These are phyloP conservation scores for Macadamia tetraphylla DNA, from an alignment of 164 flowering plant genomes.

Conservation along the genomic window DNA sequence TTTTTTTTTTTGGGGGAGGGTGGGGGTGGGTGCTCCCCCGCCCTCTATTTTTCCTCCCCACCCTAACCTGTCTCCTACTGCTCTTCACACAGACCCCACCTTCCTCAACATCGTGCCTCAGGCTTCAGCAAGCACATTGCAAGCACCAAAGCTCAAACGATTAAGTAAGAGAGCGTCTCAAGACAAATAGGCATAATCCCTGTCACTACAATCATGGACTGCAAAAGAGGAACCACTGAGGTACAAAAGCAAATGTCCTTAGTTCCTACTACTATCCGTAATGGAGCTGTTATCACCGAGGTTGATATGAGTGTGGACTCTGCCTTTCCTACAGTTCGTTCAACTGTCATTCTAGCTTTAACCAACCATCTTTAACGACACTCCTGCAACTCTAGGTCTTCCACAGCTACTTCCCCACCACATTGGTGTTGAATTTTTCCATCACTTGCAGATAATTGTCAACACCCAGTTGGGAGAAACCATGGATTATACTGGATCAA, in stretches of 20 bases:
- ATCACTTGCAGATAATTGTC: too few species aligned
- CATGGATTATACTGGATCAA: too few species aligned
- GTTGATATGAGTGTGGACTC: conserved; percentile 64
- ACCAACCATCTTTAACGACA: conserved; percentile 75
- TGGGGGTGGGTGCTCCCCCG: too few species aligned
- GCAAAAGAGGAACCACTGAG: not conserved
- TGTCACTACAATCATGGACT: too few species aligned
- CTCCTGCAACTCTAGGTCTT: conserved; percentile 77
- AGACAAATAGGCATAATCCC: not conserved
- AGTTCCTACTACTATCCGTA: conserved; percentile 8
- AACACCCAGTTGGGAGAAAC: too few species aligned
- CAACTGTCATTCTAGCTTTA: conserved; percentile 77
- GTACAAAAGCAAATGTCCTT: conserved; percentile 7
- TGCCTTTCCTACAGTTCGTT: conserved; percentile 43
- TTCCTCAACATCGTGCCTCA: conserved; percentile 58
- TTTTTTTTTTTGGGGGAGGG: too few species aligned
- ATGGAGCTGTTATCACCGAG: conserved; percentile 23
- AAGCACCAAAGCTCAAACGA: conserved; percentile 47
- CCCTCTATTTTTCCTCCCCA: too few species aligned
- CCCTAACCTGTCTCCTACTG: too few species aligned
- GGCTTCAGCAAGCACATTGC: conserved; percentile 38
- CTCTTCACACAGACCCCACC: conserved; percentile 23
- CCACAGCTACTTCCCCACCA: too few species aligned
- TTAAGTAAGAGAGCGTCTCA: conserved; percentile 42
- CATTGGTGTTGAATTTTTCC: too few species aligned